These are phyloP conservation scores for Acorus calamus DNA, from an alignment of 106 monocot species.

Conservation along the genomic window DNA sequence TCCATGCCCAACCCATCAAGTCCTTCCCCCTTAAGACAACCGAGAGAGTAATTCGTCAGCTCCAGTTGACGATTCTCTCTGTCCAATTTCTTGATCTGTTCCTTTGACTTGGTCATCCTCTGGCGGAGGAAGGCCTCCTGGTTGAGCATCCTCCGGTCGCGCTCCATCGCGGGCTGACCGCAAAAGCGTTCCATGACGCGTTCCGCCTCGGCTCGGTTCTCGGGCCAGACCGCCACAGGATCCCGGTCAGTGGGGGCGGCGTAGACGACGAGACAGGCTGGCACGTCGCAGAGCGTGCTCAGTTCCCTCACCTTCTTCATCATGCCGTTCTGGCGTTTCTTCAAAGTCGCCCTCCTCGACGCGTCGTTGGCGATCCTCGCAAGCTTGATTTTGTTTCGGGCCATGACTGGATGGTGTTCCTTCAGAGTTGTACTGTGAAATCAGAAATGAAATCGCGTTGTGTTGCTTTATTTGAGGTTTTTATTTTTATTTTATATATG, in stretches of 20 bases:
- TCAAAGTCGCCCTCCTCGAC: too few relatives aligned
- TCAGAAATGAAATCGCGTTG: too few relatives aligned
- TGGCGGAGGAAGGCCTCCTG: conserved; percentile 16
- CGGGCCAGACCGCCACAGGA: conserved; percentile 16
- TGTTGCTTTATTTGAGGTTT: too few relatives aligned
- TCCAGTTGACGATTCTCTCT: conserved; percentile 3
- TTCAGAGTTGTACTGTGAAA: too few relatives aligned
- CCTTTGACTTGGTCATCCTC: not conserved
- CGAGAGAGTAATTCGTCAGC: not conserved
- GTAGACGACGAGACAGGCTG: conserved; percentile 14
- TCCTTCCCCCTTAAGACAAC: not conserved
- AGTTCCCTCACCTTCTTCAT: conserved; percentile 23
- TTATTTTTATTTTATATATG: too few relatives aligned
- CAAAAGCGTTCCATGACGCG: conserved; percentile 3
- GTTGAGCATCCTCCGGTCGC: conserved; percentile 9
- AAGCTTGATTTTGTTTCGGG: too few relatives aligned
- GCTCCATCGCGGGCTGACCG: conserved; percentile 12
- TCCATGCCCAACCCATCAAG: not conserved
- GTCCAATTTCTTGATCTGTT: conserved; percentile 3
- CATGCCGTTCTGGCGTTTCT: conserved; percentile 4
- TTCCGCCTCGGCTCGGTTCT: not conserved
- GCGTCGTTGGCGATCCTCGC: too few relatives aligned
- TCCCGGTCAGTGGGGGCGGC: conserved; percentile 6
- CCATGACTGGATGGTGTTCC: too few relatives aligned
- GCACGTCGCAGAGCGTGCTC: conserved; percentile 14